A percentile compares a stretch with the other conserved stretches of the same genome.
Evolutionary conservation across 163 green algal genomes (phyloP).

Genomic region (Botryococcus braunii): DNA sequence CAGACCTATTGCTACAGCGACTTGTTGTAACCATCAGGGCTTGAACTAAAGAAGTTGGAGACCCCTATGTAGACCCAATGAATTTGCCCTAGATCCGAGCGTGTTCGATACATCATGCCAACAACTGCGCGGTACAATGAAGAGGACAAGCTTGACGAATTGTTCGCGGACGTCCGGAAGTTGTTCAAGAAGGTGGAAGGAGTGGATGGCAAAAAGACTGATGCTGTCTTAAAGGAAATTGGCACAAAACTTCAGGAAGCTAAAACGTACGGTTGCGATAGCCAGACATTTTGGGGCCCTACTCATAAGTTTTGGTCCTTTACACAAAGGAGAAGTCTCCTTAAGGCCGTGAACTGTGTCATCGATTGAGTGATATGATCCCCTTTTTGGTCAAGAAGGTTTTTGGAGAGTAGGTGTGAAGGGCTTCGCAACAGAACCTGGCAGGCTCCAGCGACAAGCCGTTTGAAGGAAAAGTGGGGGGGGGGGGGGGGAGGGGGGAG

Average conservation of each 20-base stretch:
- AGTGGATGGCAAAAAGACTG: constrained; percentile 44
- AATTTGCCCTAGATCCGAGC: too few species aligned
- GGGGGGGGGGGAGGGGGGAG: too few species aligned
- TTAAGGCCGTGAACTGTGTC: not conserved
- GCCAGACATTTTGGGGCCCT: not conserved
- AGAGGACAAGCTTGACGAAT: constrained; percentile 45
- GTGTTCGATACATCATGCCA: too few species aligned
- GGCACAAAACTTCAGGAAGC: constrained; percentile 62
- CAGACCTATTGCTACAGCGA: too few species aligned
- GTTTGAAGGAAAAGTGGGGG: not conserved
- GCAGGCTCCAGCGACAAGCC: not conserved
- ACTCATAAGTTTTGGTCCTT: not conserved
- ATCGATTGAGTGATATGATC: not conserved
- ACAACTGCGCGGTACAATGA: constrained; percentile 35
- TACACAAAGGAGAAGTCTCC: not conserved
- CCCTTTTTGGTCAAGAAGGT: not conserved
- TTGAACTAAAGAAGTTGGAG: too few species aligned
- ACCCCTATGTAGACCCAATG: too few species aligned
- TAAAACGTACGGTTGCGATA: constrained; percentile 40
- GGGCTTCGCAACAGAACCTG: not conserved
- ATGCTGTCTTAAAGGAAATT: constrained; percentile 56
- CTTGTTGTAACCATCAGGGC: too few species aligned
- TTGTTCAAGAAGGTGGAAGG: constrained; percentile 58
- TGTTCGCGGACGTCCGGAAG: constrained; percentile 50
- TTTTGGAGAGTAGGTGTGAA: not conserved